Conservation (phyloP, 2,329 filamentous ascomycete genomes). For the Byssoonygena ceratinophila region DNA sequence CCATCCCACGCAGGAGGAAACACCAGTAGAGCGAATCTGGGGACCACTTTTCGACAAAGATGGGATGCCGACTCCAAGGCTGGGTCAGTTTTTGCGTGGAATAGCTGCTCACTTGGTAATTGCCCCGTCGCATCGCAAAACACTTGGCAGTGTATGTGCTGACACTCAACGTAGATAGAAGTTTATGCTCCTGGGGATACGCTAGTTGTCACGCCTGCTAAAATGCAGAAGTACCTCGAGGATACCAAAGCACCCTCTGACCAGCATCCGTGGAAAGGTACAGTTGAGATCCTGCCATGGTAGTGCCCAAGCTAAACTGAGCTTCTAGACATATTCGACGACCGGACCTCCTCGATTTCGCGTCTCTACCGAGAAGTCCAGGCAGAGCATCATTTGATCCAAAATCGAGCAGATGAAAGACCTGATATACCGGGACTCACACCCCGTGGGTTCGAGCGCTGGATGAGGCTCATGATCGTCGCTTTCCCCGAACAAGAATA, state of each 20-base stretch:
- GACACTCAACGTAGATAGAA: slow-evolving; percentile 45
- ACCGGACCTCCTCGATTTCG: slow-evolving; percentile 44
- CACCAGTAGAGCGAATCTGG: slow-evolving; percentile 63
- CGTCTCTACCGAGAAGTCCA: slow-evolving; percentile 47
- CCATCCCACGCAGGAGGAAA: slow-evolving; percentile 40
- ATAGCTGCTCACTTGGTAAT: slow-evolving; percentile 63
- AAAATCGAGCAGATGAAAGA: slow-evolving; percentile 41
- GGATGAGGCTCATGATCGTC: slow-evolving; percentile 61
- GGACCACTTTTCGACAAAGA: slow-evolving; percentile 60
- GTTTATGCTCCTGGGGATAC: slow-evolving; percentile 57
- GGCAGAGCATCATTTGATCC: slow-evolving; percentile 55
- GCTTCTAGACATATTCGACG: slow-evolving; percentile 44
- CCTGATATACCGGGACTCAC: slow-evolving; percentile 57
- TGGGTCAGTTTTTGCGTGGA: slow-evolving; percentile 61
- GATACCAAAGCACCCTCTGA: slow-evolving; percentile 56
- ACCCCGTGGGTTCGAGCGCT: slow-evolving; percentile 56
- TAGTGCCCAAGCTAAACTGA: not conserved
- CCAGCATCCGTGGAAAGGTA: slow-evolving; percentile 57
- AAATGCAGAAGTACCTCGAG: slow-evolving; percentile 64
- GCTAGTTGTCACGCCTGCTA: slow-evolving; percentile 63
- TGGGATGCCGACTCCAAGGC: slow-evolving; percentile 55
- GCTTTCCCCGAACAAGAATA: slow-evolving; percentile 69
- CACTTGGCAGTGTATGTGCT: not conserved
- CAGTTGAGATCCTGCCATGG: slow-evolving; percentile 9
- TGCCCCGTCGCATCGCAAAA: slow-evolving; percentile 1